Evolutionary conservation across 768 basidiomycete genomes (phyloP).

Genomic region (Boletus vermiculosoides): DNA sequence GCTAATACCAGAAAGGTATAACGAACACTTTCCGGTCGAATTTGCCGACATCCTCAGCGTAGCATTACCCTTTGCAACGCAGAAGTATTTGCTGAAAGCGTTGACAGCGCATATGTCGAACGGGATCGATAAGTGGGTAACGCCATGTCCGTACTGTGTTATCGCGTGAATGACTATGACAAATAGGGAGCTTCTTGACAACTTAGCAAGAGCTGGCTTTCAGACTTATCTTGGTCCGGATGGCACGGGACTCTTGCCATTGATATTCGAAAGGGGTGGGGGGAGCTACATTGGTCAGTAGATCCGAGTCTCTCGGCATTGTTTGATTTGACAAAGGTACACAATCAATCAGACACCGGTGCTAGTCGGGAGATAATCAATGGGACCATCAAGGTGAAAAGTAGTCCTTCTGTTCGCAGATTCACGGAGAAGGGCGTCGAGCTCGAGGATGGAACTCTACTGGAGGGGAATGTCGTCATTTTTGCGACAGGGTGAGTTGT

Average conservation of each 20-base stretch:
- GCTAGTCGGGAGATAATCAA: conserved; percentile 44
- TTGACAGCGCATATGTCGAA: conserved; percentile 5
- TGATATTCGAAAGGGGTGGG: conserved; percentile 34
- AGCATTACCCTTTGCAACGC: conserved; percentile 24
- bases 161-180: not conserved
- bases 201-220: conserved; percentile 38
- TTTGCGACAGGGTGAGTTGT: conserved; percentile 34
- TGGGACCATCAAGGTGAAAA: conserved; percentile 52
- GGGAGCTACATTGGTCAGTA: conserved; percentile 40
- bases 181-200: conserved; percentile 39
- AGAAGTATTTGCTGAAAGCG: conserved; percentile 12
- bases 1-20: conserved; percentile 23
- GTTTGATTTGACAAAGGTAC: not conserved
- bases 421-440: conserved; percentile 31
- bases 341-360: conserved; percentile 33
- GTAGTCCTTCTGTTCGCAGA: conserved; percentile 27
- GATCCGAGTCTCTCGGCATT: not conserved
- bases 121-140: conserved; percentile 25
- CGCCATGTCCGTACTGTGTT: not conserved
- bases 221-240: conserved; percentile 39
- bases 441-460: conserved; percentile 27
- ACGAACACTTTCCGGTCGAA: conserved; percentile 26
- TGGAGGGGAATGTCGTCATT: conserved; percentile 32
- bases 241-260: conserved; percentile 33
- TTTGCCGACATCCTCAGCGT: conserved; percentile 24